Conservation (phyloP, 768 basidiomycete species). For the Strobilomyces confusus region DNA sequence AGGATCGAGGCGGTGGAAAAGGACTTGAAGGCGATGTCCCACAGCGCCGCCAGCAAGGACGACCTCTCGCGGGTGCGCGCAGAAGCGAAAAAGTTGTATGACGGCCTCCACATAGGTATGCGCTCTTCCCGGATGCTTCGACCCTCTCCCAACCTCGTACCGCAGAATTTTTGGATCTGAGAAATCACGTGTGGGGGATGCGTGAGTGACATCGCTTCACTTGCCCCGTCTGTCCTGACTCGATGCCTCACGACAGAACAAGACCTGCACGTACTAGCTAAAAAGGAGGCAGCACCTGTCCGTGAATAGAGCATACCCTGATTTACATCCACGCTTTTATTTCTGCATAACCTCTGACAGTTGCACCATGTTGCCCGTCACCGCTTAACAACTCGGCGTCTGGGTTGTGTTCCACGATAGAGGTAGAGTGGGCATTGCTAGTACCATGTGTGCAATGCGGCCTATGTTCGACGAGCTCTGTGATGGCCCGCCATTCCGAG, state of each 20-base stretch:
- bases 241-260: constrained; percentile 48
- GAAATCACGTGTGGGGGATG: constrained; percentile 83
- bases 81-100: constrained; percentile 85
- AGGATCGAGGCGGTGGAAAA: constrained; percentile 88
- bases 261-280: constrained; percentile 70
- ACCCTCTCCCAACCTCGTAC: background rate
- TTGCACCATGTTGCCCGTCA: background rate
- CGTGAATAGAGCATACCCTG: constrained; percentile 41
- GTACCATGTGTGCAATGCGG: no score
- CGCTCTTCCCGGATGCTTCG: constrained; percentile 5
- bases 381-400: background rate
- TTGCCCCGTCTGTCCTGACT: background rate
- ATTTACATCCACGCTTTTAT: background rate
- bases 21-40: constrained; percentile 72
- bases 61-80: constrained; percentile 64
- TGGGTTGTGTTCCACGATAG: no score
- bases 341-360: background rate
- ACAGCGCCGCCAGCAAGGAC: constrained; percentile 68
- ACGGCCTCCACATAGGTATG: constrained; percentile 76
- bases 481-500: no score
- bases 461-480: no score
- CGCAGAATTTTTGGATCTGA: constrained; percentile 74
- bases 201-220: constrained; percentile 47
- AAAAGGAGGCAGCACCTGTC: constrained; percentile 60
- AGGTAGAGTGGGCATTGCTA: no score